Conservation (phyloP, 768 basidiomycete species). For the Leccinellum rugosiceps region DNA sequence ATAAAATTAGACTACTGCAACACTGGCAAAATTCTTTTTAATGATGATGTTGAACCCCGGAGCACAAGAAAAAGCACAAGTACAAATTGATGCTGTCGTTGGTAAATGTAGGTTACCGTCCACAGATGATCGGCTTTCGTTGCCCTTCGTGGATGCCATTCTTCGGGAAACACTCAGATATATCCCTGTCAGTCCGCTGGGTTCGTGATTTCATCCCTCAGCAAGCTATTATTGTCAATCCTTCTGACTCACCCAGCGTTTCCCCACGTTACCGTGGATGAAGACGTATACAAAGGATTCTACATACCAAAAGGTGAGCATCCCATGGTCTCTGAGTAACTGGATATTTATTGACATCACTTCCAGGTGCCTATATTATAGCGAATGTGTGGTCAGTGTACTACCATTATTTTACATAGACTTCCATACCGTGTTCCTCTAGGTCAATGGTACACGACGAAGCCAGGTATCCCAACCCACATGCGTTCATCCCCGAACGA, state of each 20-base stretch:
- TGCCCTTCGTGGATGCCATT: conserved; percentile 8
- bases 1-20: neutral
- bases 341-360: no score
- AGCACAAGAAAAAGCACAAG: conserved; percentile 12
- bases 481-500: neutral
- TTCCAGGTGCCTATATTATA: neutral
- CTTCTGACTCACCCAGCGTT: neutral
- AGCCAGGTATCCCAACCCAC: neutral
- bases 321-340: no score
- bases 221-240: no score
- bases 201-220: neutral
- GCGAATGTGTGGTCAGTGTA: conserved; percentile 7
- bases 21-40: conserved; percentile 8
- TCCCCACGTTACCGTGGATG: neutral
- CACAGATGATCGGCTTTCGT: conserved; percentile 3
- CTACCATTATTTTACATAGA: no score
- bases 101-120: conserved; percentile 5
- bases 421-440: neutral
- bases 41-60: conserved; percentile 5
- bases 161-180: conserved; percentile 4
- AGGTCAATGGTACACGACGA: neutral
- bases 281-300: conserved; percentile 7
- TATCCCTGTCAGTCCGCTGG: conserved; percentile 3
- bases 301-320: conserved; percentile 8
- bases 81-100: conserved; percentile 9